Percentiles rank a stretch among this genome's conserved stretches.
phyloP scores from a whole-genome alignment of 768 basidiomycete species.

The Mycena albidolilacea region DNA sequence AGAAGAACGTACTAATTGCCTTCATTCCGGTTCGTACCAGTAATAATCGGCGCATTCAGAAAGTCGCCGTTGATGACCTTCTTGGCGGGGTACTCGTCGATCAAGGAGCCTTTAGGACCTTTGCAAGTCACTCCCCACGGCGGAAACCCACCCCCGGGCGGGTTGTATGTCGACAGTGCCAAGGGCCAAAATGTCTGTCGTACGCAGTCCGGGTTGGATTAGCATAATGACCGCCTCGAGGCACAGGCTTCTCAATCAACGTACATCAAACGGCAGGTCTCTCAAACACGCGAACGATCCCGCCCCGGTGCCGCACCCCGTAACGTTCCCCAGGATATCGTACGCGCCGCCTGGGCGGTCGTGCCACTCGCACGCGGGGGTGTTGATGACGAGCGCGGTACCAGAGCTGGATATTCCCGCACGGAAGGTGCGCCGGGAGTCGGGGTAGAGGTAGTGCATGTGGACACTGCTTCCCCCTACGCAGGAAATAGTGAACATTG shows the following conservation, averaged over 20 bases:
- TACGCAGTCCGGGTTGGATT: no score
- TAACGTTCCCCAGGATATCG: slow-evolving; percentile 17
- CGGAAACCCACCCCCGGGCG: not conserved
- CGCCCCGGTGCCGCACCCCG: slow-evolving; percentile 11
- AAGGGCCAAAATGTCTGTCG: slow-evolving; percentile 17
- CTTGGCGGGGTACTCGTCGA: slow-evolving; percentile 20
- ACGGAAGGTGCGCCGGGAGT: slow-evolving; percentile 9
- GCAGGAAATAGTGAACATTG: not conserved
- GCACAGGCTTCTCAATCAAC: not conserved
- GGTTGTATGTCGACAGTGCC: not conserved
- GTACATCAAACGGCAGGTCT: slow-evolving; percentile 23
- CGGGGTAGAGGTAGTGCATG: slow-evolving; percentile 21
- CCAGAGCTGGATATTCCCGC: slow-evolving; percentile 21
- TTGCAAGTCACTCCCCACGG: slow-evolving; percentile 13
- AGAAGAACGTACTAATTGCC: slow-evolving; percentile 3
- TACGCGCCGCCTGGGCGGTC: slow-evolving; percentile 24
- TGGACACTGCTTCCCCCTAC: slow-evolving; percentile 13
- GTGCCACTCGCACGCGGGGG: slow-evolving; percentile 25
- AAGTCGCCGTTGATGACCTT: slow-evolving; percentile 23
- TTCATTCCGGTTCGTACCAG: slow-evolving; percentile 17
- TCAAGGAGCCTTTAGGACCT: slow-evolving; percentile 20
- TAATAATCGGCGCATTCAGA: slow-evolving; percentile 16
- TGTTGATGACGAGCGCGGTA: slow-evolving; percentile 9
- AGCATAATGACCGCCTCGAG: not conserved
- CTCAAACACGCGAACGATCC: slow-evolving; percentile 26